Evolutionary conservation across 345 rosid species (phyloP), one percentile per base, ranked within the genome.

Genomic region (Sonneratia alba): DNA sequence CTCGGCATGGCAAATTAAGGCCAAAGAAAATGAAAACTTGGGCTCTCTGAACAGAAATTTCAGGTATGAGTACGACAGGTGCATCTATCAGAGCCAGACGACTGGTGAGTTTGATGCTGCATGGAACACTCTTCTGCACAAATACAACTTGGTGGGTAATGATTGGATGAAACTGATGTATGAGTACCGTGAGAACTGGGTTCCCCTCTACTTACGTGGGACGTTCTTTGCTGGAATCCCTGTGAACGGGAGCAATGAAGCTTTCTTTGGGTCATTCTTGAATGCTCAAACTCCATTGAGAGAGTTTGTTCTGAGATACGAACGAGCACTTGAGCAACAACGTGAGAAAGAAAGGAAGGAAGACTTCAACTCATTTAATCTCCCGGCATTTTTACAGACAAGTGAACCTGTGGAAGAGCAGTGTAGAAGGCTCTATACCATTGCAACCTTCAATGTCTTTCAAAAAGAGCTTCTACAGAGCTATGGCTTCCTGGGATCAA

Each of bases 371-470:
- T 84, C 90, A 21, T 85, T 76, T 72, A 89, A 87, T 79, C 66
- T 88, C 69, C 96, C 86, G 81, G 87, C 87, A 9, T 82, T 80
- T 76, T 80, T 86, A 18, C 91, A 87, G 77, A 88, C 97, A 27
- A 89, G 86, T 71, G 97, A 89, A 74, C 94, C 90, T 0, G 80
- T 93, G 37, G 98, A 91, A 78, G 97, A 89, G 68, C 97, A 89
- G 45, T 87, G 97, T 64, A 85, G 91, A 81, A 82, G 85, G 78
- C 84, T 91, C 11, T 93, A 93, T 73, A 91, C 98, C 14, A 86
- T 84, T 13, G 68, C 84, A 0, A 72, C 86, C 72, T 91, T 93
- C 85, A 89, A 87, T 76, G 83, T 88, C 70, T 86, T 93, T 79
- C 98, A 93, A 74, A 83, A 82, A 34, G 98, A 93, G 74, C 88